phyloP scores from a whole-genome alignment of 2,329 filamentous ascomycete species.

The Fusarium phyllophilum region DNA sequence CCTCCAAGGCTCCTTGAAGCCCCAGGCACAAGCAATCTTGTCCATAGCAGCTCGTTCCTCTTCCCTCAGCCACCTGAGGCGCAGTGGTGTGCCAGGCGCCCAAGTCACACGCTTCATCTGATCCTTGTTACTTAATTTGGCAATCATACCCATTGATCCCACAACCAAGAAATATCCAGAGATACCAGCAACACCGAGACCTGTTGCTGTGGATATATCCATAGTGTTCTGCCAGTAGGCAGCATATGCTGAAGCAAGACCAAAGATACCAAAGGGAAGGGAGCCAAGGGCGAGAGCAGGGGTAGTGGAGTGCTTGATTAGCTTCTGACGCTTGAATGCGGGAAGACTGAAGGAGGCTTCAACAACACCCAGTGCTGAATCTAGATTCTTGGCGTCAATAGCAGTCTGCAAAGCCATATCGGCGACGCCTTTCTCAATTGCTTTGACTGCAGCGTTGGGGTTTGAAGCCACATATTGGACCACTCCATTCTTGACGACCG shows the following conservation, averaged over 20 bases:
- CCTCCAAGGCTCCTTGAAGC: constrained; percentile 82
- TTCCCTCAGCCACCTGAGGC: constrained; percentile 86
- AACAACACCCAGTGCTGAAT: constrained; percentile 79
- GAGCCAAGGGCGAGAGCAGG: constrained; percentile 67
- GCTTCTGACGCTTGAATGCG: constrained; percentile 74
- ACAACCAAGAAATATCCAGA: constrained; percentile 86
- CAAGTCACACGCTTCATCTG: constrained; percentile 96
- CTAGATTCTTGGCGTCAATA: constrained; percentile 80
- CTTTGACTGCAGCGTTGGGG: constrained; percentile 74
- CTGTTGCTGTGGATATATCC: constrained; percentile 78
- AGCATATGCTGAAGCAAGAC: constrained; percentile 66
- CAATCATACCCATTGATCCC: constrained; percentile 82
- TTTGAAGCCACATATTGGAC: constrained; percentile 71
- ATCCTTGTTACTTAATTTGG: constrained; percentile 88
- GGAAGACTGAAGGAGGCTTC: constrained; percentile 74
- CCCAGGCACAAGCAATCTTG: constrained; percentile 87
- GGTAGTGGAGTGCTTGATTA: constrained; percentile 70
- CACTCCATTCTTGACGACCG: constrained; percentile 67
- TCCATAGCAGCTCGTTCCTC: constrained; percentile 91
- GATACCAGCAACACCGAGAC: constrained; percentile 81
- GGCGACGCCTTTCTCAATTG: constrained; percentile 76
- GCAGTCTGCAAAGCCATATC: constrained; percentile 81
- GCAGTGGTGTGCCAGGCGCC: constrained; percentile 82
- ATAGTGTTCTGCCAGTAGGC: constrained; percentile 71
- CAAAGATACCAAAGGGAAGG: constrained; percentile 75